phyloP scores from a whole-genome alignment of 2,329 filamentous ascomycete species.

The Aquanectria penicillioides region DNA sequence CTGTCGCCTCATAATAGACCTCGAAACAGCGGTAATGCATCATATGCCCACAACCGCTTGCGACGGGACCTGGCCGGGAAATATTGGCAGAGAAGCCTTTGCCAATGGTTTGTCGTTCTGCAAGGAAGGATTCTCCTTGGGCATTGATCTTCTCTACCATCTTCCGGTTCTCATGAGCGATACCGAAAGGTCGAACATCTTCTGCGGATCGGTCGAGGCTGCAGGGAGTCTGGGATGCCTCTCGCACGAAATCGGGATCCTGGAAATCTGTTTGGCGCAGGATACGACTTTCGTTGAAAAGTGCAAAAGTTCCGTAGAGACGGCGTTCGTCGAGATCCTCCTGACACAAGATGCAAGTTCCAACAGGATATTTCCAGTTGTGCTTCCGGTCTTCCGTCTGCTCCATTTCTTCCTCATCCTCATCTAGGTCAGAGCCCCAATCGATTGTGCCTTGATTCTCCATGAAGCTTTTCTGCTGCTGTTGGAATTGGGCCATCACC shows the following conservation, averaged over 20 bases:
- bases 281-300: conserved; percentile 86
- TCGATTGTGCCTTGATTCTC: conserved; percentile 87
- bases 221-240: conserved; percentile 80
- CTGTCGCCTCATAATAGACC: conserved; percentile 85
- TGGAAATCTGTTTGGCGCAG: conserved; percentile 86
- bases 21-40: conserved; percentile 99
- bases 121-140: conserved; percentile 74
- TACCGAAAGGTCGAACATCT: conserved; percentile 85
- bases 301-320: conserved; percentile 92
- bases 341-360: conserved; percentile 95
- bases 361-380: conserved; percentile 87
- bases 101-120: conserved; percentile 84
- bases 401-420: conserved; percentile 72
- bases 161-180: conserved; percentile 86
- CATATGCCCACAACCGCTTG: conserved; percentile 94
- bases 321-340: conserved; percentile 92
- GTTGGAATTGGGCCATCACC: conserved; percentile 98
- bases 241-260: conserved; percentile 84
- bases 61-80: conserved; percentile 79
- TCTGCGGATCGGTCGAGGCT: conserved; percentile 90
- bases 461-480: conserved; percentile 95
- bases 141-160: conserved; percentile 80
- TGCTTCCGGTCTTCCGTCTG: conserved; percentile 71
- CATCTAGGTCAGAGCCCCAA: conserved; percentile 84
- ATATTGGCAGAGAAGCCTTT: conserved; percentile 83